A percentile compares a stretch with the other conserved stretches of the same genome.
Conservation (phyloP, 352 stramenopile genomes). For the Phytopythium aichiense region DNA sequence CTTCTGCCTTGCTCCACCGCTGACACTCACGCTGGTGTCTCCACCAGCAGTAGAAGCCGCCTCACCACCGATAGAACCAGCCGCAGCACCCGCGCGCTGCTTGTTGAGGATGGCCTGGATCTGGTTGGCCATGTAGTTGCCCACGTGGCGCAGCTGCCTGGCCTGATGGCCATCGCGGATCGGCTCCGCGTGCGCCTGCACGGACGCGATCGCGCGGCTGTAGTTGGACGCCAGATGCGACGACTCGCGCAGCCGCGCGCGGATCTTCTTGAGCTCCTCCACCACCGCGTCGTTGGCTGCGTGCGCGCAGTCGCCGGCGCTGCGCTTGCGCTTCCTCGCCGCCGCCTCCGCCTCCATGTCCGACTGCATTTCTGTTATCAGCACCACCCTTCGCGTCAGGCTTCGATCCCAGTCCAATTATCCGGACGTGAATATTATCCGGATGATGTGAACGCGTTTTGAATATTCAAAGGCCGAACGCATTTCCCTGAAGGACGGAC, state of each 20-base stretch:
- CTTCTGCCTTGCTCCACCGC: background rate
- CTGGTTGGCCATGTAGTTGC: constrained; percentile 86
- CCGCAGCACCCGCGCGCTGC: constrained; percentile 7
- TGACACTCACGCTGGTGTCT: background rate
- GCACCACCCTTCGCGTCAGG: too few species aligned
- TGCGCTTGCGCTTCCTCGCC: constrained; percentile 40
- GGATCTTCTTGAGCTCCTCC: constrained; percentile 64
- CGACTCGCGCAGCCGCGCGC: constrained; percentile 49
- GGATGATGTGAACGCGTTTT: constrained; percentile 17
- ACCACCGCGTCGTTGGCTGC: constrained; percentile 63
- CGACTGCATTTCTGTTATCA: background rate
- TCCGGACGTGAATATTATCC: constrained; percentile 6
- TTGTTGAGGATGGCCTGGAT: constrained; percentile 75
- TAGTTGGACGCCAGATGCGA: constrained; percentile 68
- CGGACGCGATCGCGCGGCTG: constrained; percentile 56
- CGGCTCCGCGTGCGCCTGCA: constrained; percentile 42
- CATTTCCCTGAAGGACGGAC: too few species aligned
- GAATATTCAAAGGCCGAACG: constrained; percentile 19
- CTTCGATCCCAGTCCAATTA: background rate
- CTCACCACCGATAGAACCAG: background rate
- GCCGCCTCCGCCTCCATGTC: background rate
- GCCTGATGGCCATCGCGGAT: constrained; percentile 52
- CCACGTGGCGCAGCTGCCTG: constrained; percentile 66
- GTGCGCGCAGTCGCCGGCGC: constrained; percentile 41
- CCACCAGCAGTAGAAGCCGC: constrained; percentile 5